Conservation (phyloP, 495 filamentous ascomycete genomes). For the Eremomyces bilateralis region DNA sequence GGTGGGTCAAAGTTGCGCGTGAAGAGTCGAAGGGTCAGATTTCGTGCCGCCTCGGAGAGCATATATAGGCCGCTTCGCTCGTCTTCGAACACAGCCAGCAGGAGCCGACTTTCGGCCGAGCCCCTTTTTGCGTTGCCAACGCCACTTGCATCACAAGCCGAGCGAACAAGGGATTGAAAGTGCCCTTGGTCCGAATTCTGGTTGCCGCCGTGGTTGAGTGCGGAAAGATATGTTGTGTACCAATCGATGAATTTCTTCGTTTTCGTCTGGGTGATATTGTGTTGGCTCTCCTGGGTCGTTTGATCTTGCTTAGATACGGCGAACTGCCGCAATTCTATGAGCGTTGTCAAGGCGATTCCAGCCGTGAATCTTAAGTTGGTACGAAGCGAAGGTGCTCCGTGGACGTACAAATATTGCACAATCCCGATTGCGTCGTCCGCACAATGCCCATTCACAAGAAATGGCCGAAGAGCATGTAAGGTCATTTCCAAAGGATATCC, state of each 20-base stretch:
- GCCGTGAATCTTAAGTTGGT: constrained; percentile 49
- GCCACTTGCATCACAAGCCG: constrained; percentile 12
- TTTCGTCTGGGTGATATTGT: constrained; percentile 43
- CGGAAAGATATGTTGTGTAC: constrained; percentile 43
- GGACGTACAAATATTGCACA: constrained; percentile 58
- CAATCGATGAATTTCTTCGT: constrained; percentile 46
- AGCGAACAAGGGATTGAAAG: constrained; percentile 17
- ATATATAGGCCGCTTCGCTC: constrained; percentile 35
- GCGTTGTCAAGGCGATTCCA: constrained; percentile 51
- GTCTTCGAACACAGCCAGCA: constrained; percentile 55
- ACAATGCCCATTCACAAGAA: constrained; percentile 60
- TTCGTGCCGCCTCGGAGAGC: constrained; percentile 42
- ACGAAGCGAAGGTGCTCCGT: constrained; percentile 40
- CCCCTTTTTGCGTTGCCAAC: constrained; percentile 13
- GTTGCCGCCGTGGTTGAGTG: no score
- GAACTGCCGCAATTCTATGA: constrained; percentile 55
- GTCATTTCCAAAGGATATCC: constrained; percentile 88
- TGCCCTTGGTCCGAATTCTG: no score
- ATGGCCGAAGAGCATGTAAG: constrained; percentile 56
- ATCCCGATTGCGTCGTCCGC: constrained; percentile 84
- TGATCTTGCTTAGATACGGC: constrained; percentile 41
- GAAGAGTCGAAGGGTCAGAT: constrained; percentile 51
- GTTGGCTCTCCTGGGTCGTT: constrained; percentile 55
- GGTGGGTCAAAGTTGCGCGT: constrained; percentile 46
- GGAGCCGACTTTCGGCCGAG: constrained; percentile 46